Conservation (phyloP, 169 alveolate species). For the Eimeria acervulina region DNA sequence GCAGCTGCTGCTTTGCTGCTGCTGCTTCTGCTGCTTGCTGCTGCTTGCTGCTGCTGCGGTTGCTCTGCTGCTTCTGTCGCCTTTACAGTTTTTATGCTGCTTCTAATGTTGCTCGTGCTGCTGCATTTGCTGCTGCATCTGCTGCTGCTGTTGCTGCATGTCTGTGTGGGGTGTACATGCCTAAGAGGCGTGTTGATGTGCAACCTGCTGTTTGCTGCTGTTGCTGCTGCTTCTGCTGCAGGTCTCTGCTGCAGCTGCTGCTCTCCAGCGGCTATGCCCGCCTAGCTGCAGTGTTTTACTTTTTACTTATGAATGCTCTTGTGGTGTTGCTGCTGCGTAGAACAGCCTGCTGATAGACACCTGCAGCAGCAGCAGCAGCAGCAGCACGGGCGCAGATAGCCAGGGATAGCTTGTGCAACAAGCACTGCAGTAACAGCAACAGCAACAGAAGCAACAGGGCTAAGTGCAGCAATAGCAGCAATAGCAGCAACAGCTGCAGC, state of each 20-base stretch:
- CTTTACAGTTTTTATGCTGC: too few species aligned
- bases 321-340: constrained; percentile 50
- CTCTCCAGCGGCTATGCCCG: constrained; percentile 36
- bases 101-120: too few species aligned
- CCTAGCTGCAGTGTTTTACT: not conserved
- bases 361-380: constrained; percentile 61
- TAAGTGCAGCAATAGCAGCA: constrained; percentile 59
- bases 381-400: not conserved
- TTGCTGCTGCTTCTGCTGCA: constrained; percentile 55
- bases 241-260: constrained; percentile 27
- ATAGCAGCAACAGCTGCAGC: not conserved
- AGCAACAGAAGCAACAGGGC: too few species aligned
- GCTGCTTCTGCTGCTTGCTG: too few species aligned
- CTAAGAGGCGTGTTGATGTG: not conserved
- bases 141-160: not conserved
- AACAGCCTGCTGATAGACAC: constrained; percentile 28
- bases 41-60: too few species aligned
- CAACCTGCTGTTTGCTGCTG: not conserved
- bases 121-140: too few species aligned
- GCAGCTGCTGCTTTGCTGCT: too few species aligned
- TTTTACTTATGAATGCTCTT: not conserved
- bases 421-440: constrained; percentile 36
- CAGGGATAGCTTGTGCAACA: not conserved
- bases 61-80: too few species aligned
- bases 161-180: not conserved